Percentiles rank a stretch among this genome's conserved stretches.
These are phyloP conservation scores for Nemophila menziesii DNA, from an alignment of 257 asterid species.

Conservation along the genomic window DNA sequence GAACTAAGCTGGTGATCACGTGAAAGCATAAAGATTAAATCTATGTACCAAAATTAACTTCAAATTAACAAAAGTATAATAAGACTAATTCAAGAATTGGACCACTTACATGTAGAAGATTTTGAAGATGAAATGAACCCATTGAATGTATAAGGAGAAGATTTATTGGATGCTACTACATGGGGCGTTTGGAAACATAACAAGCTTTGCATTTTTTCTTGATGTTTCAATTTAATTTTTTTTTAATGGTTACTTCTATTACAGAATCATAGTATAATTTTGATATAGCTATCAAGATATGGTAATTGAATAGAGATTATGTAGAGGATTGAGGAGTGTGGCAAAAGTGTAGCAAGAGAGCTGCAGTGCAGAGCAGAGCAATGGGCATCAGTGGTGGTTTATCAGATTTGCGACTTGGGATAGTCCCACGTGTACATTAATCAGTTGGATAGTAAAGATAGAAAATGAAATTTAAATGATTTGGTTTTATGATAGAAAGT, in stretches of 20 bases:
- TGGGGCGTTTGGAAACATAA: constrained; percentile 1
- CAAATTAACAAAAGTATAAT: neutral
- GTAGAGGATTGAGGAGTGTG: too few species aligned
- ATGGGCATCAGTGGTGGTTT: too few species aligned
- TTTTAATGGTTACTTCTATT: neutral
- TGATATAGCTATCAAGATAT: too few species aligned
- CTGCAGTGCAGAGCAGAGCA: too few species aligned
- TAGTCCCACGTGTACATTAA: too few species aligned
- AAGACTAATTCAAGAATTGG: neutral
- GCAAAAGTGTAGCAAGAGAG: too few species aligned
- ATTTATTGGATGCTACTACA: constrained; percentile 1
- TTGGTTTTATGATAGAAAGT: too few species aligned
- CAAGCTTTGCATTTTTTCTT: constrained; percentile 4
- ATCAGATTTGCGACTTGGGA: too few species aligned
- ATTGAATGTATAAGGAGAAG: neutral
- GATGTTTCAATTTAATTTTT: neutral
- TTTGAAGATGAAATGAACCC: neutral
- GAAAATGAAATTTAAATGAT: too few species aligned
- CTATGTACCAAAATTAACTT: neutral
- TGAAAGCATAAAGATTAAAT: neutral
- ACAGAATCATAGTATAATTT: neutral
- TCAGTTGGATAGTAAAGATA: too few species aligned
- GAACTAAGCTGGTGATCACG: neutral
- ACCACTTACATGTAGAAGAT: neutral
- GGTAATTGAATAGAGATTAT: too few species aligned